A percentile compares a stretch with the other conserved stretches of the same genome.
These are phyloP conservation scores for Sporothrix schenckii DNA, from an alignment of 2,329 filamentous ascomycete species.

Conservation along the genomic window DNA sequence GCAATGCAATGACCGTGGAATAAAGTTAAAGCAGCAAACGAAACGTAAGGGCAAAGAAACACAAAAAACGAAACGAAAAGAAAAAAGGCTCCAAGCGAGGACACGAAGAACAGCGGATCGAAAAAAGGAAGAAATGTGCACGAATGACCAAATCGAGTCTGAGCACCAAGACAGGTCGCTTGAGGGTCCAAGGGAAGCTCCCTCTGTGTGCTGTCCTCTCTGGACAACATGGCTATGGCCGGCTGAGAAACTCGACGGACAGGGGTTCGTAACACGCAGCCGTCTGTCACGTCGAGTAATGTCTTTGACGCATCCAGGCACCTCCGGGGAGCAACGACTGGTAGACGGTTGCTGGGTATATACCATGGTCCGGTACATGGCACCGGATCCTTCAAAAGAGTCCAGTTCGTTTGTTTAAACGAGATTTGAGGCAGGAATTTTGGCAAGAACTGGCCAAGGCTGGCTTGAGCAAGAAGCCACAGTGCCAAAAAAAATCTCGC, in stretches of 20 bases:
- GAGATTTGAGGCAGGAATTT: neutral
- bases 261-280: neutral
- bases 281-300: neutral
- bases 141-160: too few relatives aligned
- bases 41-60: neutral
- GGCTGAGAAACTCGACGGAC: neutral
- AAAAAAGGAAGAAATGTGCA: neutral
- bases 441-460: neutral
- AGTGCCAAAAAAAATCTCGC: neutral
- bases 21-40: slow-evolving; percentile 12
- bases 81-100: neutral
- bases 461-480: neutral
- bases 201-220: neutral
- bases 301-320: neutral
- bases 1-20: neutral
- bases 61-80: neutral
- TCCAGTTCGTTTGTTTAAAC: neutral
- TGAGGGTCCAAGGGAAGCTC: neutral
- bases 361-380: neutral
- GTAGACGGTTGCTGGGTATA: too few relatives aligned
- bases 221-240: too few relatives aligned
- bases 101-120: too few relatives aligned
- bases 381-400: neutral
- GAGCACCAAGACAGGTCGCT: slow-evolving; percentile 20
- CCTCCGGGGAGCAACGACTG: neutral